Base-by-base conservation (phyloP, 805 yeast genomes). In the Teunomyces aglyptinius region DNA sequence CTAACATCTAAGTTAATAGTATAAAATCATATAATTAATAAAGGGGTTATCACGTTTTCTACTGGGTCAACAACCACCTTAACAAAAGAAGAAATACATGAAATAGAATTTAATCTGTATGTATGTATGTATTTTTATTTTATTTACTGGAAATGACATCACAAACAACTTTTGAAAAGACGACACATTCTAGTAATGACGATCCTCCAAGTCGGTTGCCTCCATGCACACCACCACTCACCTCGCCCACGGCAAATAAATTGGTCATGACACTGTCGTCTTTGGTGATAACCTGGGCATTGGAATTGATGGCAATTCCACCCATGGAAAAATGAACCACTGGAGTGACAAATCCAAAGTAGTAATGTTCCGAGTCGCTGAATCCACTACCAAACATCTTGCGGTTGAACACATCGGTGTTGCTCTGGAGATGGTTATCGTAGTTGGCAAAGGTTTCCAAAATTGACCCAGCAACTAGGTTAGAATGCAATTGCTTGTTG, bases 1-100 rank as follows among this genome's bases (percentile, higher is more conserved):
- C 98, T 63, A 91, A 86, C 96, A 94, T 92, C 89, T 92, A 92
- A 86, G 65, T 47, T 39, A 43, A 42, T 40, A 35, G 39, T 36
- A 36, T 36, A 36, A 36, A 22, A 36, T 36, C 39, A 36, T 36
- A 36, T 36, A 36, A 36, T 36, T 36, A 36, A 36, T 36, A 36
- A 36, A 36, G 39, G 39, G 39, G 39, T 38, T 38, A 31, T 38
- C 32, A 38, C 42, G 42, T 26, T 28, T 38, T 31, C 27, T 22
- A 19, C 27, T 38, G 42, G 42, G 32, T 38, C 42, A 6, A 15
- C 12, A 11, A 18, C 27, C 20, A 16, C 20, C 40, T 36, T 22
- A 4, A 33, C 19, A 12, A 18, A 36, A 36, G 10, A n/a, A 36
- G 13, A 22, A 36, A 36, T 33, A 33, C 33, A 31, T 31, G 33